A percentile compares a stretch with the other conserved stretches of the same genome.
phyloP scores from a whole-genome alignment of 768 basidiomycete species.

The Lanmaoa rubissima region DNA sequence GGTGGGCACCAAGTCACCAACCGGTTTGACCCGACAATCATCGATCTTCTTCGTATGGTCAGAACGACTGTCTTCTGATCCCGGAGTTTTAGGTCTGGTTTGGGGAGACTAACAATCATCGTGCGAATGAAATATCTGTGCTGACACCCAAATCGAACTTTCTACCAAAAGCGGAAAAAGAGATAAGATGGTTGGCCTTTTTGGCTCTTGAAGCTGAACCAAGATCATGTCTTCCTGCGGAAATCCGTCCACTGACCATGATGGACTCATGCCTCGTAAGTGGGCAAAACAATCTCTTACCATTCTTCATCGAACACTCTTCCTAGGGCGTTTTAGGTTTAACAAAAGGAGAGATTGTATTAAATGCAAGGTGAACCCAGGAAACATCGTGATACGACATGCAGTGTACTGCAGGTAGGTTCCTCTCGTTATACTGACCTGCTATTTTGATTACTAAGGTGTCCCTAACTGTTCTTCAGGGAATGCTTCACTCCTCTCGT shows the following conservation, averaged over 20 bases:
- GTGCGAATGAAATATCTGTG: too few species aligned
- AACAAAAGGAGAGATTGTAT: constrained; percentile 67
- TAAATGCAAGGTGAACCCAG: constrained; percentile 66
- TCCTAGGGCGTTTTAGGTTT: constrained; percentile 60
- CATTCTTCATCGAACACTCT: neutral
- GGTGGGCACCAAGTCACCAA: too few species aligned
- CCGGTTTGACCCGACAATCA: too few species aligned
- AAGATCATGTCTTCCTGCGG: constrained; percentile 51
- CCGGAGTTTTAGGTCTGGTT: too few species aligned
- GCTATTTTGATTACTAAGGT: constrained; percentile 7
- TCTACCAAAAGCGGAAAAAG: constrained; percentile 5
- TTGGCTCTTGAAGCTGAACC: neutral
- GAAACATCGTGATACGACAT: constrained; percentile 73
- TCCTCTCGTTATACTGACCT: neutral
- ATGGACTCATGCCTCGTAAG: constrained; percentile 70
- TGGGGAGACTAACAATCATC: too few species aligned
- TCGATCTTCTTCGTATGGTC: too few species aligned
- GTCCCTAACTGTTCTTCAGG: constrained; percentile 32
- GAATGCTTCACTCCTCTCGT: constrained; percentile 67
- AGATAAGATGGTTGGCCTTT: constrained; percentile 1
- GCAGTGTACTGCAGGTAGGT: constrained; percentile 83
- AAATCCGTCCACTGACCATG: constrained; percentile 56
- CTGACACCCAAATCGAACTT: neutral
- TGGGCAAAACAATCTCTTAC: neutral
- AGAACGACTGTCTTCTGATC: too few species aligned